Conservation (phyloP, 495 filamentous ascomycete species). For the Aspergillus bridgeri region DNA sequence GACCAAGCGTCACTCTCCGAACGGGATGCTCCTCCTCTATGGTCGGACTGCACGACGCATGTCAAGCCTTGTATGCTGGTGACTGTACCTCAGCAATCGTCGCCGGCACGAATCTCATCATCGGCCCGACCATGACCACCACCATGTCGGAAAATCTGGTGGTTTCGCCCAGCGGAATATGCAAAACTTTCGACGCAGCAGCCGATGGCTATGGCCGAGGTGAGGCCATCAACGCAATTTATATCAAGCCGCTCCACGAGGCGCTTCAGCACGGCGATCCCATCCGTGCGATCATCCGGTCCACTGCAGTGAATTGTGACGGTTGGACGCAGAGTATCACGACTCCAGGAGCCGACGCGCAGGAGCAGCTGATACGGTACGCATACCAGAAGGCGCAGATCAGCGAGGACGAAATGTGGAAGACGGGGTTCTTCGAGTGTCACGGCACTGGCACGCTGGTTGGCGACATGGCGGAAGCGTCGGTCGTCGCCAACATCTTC, state of each 20-base stretch:
- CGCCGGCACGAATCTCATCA: slow-evolving; percentile 37
- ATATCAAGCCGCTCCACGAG: slow-evolving; percentile 26
- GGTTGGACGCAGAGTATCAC: slow-evolving; percentile 19
- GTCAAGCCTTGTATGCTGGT: slow-evolving; percentile 26
- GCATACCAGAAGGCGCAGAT: slow-evolving; percentile 29
- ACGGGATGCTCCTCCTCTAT: slow-evolving; percentile 36
- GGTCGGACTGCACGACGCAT: slow-evolving; percentile 26
- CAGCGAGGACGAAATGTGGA: slow-evolving; percentile 7
- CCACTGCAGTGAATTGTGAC: slow-evolving; percentile 32
- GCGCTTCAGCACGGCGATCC: slow-evolving; percentile 31
- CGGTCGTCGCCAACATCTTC: slow-evolving; percentile 45
- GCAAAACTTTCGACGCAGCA: slow-evolving; percentile 55
- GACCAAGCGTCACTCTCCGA: slow-evolving; percentile 29
- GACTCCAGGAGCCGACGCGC: slow-evolving; percentile 5
- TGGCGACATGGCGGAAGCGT: slow-evolving; percentile 41
- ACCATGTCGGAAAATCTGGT: slow-evolving; percentile 28
- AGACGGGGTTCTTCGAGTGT: slow-evolving; percentile 31
- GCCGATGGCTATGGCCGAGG: slow-evolving; percentile 66
- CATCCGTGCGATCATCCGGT: slow-evolving; percentile 38
- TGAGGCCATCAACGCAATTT: slow-evolving; percentile 42
- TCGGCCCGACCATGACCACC: slow-evolving; percentile 27
- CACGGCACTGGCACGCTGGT: slow-evolving; percentile 42
- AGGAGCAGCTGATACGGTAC: slow-evolving; percentile 19
- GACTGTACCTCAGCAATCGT: slow-evolving; percentile 39
- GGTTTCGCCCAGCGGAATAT: slow-evolving; percentile 27